Evolutionary conservation across 106 monocot species (phyloP).

Genomic region (Dioscorea dumetorum): DNA sequence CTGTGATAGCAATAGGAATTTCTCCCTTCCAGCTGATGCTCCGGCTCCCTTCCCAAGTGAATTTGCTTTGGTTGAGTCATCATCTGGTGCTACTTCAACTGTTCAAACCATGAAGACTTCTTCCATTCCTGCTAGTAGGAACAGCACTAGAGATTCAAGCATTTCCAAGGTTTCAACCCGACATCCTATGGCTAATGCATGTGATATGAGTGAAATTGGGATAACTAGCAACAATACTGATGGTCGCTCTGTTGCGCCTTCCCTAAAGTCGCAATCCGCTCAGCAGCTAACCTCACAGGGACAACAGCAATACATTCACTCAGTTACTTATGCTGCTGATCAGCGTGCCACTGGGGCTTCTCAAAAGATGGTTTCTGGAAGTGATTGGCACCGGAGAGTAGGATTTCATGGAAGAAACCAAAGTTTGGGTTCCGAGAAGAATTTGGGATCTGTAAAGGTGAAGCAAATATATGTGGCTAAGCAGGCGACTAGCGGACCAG

Average conservation of each 20-base stretch:
- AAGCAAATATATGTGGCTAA: slow-evolving; percentile 97
- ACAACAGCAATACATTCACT: slow-evolving; percentile 29
- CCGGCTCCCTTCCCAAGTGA: slow-evolving; percentile 38
- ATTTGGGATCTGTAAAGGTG: slow-evolving; percentile 39
- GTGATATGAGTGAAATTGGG: slow-evolving; percentile 4
- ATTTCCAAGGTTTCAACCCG: slow-evolving; percentile 13
- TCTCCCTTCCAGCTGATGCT: slow-evolving; percentile 15
- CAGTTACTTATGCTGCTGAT: slow-evolving; percentile 22
- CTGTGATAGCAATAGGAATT: slow-evolving; percentile 18
- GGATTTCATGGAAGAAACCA: slow-evolving; percentile 57
- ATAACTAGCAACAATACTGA: slow-evolving; percentile 1
- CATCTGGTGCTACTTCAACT: slow-evolving; percentile 5
- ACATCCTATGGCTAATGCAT: slow-evolving; percentile 2
- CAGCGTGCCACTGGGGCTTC: slow-evolving; percentile 15
- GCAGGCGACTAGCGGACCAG: slow-evolving; percentile 19
- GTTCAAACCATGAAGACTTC: slow-evolving; percentile 14
- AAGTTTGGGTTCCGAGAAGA: slow-evolving; percentile 33
- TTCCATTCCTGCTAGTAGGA: slow-evolving; percentile 12
- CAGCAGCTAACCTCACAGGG: slow-evolving; percentile 15
- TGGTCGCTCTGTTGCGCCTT: slow-evolving; percentile 1
- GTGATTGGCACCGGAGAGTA: slow-evolving; percentile 65
- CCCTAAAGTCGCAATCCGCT: slow-evolving; percentile 10
- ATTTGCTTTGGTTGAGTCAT: slow-evolving; percentile 26
- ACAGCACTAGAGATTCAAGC: slow-evolving; percentile 17
- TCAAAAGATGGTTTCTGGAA: slow-evolving; percentile 33